Base-by-base conservation (phyloP, 2,329 filamentous ascomycete genomes). In the Cladosporium phlei region DNA sequence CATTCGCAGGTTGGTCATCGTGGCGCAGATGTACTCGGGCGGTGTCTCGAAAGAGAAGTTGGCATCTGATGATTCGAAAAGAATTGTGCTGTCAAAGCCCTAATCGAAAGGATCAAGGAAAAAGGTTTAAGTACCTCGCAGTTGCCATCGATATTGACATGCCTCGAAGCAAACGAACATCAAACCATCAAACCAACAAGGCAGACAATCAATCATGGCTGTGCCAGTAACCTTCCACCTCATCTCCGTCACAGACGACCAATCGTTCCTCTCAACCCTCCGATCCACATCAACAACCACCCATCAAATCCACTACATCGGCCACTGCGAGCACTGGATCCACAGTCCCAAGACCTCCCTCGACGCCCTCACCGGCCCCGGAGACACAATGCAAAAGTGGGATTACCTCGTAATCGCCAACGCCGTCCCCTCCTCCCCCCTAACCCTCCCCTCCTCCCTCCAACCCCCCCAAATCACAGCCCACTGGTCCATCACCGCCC, bases 221-320 rank as follows among this genome's bases (percentile, higher is more conserved):
- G n/a, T n/a, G n/a, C 52, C 52, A n/a, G 40, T 50, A n/a, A 56
- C 52, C n/a, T 53, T 55, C 49, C 50, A 53, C 27, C 47, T 56
- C 29, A 32, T 52, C 40, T 35, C 38, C 5, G 27, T 49, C 11
- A 25, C 39, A 2, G 32, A 40, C 25, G 28, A 33, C 16, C 37
- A 14, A n/a, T 29, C 16, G 16, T 53, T 55, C 42, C 22, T 53
- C 27, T 10, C 21, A 12, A 30, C 27, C 22, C 32, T 52, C 14
- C 30, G 42, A 19, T 33, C 17, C 7, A 28, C 48, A n/a, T 27
- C 30, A 11, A 4, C 30, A 12, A 14, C 44, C 3, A 32, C 44
- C 4, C n/a, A n/a, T n/a, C 34, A 47, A 2, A 52, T 50, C 34
- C 27, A 48, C 14, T 57, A 52, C 20, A 11, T 56, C 9, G 55